Percentiles rank a stretch among this genome's conserved stretches.
Conservation (phyloP, 164 flowering plant genomes). For the Cinnamomum chago region DNA sequence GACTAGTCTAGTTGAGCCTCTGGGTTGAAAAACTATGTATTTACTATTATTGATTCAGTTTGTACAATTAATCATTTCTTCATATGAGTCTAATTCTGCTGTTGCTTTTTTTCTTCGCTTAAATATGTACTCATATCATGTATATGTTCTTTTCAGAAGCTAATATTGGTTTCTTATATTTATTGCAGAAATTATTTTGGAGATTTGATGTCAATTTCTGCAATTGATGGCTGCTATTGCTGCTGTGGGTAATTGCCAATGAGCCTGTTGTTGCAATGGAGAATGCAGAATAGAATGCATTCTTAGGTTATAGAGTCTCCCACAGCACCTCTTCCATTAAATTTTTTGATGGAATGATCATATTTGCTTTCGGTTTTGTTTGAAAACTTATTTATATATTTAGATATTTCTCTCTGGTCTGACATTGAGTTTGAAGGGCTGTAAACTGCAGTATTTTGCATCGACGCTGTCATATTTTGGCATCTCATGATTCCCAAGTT, state of each 20-base stretch:
- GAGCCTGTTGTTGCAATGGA: not conserved
- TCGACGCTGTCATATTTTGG: too few species aligned
- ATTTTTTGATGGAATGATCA: constrained; percentile 1
- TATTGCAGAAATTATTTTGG: not conserved
- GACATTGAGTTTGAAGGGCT: constrained; percentile 1
- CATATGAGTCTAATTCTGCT: too few species aligned
- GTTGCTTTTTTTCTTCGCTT: not conserved
- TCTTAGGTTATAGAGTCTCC: not conserved
- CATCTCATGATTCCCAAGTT: not conserved
- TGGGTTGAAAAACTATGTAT: too few species aligned
- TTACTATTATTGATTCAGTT: too few species aligned
- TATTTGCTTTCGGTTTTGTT: not conserved
- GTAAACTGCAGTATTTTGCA: not conserved
- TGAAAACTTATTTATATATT: not conserved
- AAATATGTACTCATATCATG: too few species aligned
- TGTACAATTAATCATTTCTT: too few species aligned
- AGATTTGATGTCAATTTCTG: not conserved
- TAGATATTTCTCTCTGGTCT: too few species aligned
- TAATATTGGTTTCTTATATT: too few species aligned
- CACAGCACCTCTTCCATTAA: not conserved
- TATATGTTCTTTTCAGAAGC: not conserved
- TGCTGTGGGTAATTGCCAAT: constrained; percentile 1
- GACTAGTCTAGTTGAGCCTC: too few species aligned
- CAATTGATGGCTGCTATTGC: not conserved
- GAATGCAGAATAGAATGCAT: not conserved